Conservation (phyloP, 129 eudicot genomes). For the Flaveria bidentis region DNA sequence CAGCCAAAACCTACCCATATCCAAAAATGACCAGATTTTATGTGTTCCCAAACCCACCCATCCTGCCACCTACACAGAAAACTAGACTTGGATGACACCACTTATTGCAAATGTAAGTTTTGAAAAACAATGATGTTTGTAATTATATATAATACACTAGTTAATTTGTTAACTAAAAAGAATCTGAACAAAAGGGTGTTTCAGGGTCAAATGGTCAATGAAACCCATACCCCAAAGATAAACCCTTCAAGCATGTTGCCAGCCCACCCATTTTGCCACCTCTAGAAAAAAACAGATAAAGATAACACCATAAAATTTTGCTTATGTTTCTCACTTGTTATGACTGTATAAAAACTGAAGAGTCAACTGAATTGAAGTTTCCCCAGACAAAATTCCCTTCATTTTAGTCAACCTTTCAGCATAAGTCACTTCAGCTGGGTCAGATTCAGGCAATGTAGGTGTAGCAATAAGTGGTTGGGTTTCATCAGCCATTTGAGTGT, state of each 20-base stretch:
- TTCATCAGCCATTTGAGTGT: slow-evolving; percentile 77
- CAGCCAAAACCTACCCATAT: neutral
- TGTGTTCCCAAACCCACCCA: neutral
- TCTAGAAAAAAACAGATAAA: neutral
- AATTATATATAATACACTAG: neutral
- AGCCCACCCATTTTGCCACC: neutral
- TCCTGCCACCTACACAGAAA: neutral
- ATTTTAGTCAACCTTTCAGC: slow-evolving; percentile 80
- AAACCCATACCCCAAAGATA: neutral
- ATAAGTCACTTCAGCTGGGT: slow-evolving; percentile 69
- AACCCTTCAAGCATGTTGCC: neutral
- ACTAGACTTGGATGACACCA: neutral
- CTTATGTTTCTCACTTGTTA: slow-evolving; percentile 97
- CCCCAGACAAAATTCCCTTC: slow-evolving; percentile 86
- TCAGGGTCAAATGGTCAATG: neutral
- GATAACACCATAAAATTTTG: slow-evolving; percentile 15
- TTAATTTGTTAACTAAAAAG: neutral
- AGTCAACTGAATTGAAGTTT: slow-evolving; percentile 92
- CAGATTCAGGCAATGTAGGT: slow-evolving; percentile 39
- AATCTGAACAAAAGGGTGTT: neutral
- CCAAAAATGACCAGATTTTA: neutral
- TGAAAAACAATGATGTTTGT: neutral
- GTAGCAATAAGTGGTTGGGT: slow-evolving; percentile 42
- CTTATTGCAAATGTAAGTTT: neutral
- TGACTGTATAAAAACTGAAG: slow-evolving; percentile 92